These are phyloP conservation scores for Annona squamosa DNA, from an alignment of 164 flowering plant genomes.

Conservation along the genomic window DNA sequence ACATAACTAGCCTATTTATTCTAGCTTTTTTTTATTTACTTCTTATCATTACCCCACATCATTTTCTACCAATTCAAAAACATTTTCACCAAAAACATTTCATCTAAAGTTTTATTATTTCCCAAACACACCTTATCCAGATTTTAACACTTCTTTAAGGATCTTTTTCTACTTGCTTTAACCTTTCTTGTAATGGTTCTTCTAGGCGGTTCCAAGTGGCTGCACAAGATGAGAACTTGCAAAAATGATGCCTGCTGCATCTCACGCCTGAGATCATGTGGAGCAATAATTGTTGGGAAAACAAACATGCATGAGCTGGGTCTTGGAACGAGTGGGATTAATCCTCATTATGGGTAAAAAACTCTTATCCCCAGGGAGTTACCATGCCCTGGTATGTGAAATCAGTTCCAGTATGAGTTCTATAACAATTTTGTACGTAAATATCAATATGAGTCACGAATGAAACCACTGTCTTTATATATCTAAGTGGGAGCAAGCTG, in stretches of 20 bases:
- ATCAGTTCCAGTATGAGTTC: neutral
- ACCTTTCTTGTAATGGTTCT: constrained; percentile 1
- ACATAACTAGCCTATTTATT: too few relatives aligned
- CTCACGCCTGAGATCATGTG: constrained; percentile 60
- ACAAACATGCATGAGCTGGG: constrained; percentile 99
- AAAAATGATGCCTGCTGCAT: constrained; percentile 73
- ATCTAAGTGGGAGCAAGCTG: too few relatives aligned
- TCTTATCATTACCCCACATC: too few relatives aligned
- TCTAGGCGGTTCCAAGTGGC: constrained; percentile 88
- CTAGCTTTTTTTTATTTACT: too few relatives aligned
- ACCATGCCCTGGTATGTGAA: neutral
- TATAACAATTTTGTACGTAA: too few relatives aligned
- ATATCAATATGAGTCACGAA: too few relatives aligned
- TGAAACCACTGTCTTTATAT: too few relatives aligned
- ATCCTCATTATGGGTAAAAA: constrained; percentile 91
- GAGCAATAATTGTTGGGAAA: constrained; percentile 83
- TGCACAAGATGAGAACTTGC: constrained; percentile 69
- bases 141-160: too few relatives aligned
- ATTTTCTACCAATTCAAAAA: too few relatives aligned
- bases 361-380: neutral
- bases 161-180: neutral
- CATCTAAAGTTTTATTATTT: neutral
- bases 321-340: constrained; percentile 83
- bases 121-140: neutral
- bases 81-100: too few relatives aligned